Percentiles rank a stretch among this genome's conserved stretches.
Evolutionary conservation across 1,284 basidiomycete species (phyloP).

Genomic region (Microbotryum silenes-acaulis): DNA sequence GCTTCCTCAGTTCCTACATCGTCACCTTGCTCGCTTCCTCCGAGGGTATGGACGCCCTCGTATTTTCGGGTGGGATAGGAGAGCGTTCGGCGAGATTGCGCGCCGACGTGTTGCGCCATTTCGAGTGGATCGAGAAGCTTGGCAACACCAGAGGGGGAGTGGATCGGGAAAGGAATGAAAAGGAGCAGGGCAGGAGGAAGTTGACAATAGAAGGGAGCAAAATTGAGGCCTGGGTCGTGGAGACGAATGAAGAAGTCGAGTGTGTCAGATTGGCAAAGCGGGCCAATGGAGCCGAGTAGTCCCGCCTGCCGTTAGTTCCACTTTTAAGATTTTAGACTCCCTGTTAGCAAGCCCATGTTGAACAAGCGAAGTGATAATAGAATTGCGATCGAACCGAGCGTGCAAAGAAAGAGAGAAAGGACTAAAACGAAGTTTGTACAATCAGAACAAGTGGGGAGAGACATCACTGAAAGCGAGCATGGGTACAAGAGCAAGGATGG

Average conservation of each 20-base stretch:
- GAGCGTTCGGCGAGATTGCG: slow-evolving; percentile 61
- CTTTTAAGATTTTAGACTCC: too few species aligned
- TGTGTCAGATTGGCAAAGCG: slow-evolving; percentile 21
- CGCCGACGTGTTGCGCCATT: slow-evolving; percentile 50
- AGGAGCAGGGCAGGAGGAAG: slow-evolving; percentile 35
- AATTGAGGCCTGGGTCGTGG: slow-evolving; percentile 44
- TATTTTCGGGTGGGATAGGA: slow-evolving; percentile 80
- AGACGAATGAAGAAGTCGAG: slow-evolving; percentile 48
- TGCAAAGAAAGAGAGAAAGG: too few species aligned
- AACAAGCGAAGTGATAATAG: too few species aligned
- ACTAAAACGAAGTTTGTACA: too few species aligned
- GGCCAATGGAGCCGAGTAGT: too few species aligned
- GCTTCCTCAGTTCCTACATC: slow-evolving; percentile 19
- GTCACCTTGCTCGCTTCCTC: slow-evolving; percentile 13
- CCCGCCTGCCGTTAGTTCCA: too few species aligned
- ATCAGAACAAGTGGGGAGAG: too few species aligned
- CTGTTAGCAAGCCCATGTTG: too few species aligned
- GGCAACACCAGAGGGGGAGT: slow-evolving; percentile 53
- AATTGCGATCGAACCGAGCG: too few species aligned
- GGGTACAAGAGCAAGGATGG: too few species aligned
- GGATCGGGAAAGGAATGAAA: slow-evolving; percentile 47
- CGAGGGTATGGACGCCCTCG: slow-evolving; percentile 58
- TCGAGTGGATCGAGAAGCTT: slow-evolving; percentile 42
- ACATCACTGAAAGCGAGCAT: too few species aligned
- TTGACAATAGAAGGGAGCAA: slow-evolving; percentile 41